Conservation (phyloP, 495 filamentous ascomycete genomes). For the Staphylotrichum tortipilum region DNA sequence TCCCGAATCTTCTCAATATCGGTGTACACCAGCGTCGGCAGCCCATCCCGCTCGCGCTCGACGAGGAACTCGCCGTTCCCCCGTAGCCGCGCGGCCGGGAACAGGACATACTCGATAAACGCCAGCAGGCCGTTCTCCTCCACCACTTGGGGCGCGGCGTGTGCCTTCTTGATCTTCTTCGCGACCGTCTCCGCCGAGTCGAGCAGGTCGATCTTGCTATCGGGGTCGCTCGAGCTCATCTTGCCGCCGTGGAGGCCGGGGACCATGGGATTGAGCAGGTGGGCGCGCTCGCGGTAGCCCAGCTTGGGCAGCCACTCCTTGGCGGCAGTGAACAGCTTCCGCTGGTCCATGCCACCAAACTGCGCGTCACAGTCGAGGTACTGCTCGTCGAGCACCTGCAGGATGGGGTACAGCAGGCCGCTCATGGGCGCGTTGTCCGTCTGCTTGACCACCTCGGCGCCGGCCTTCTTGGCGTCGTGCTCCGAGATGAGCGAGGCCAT, state of each 20-base stretch:
- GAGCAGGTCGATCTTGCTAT: conserved; percentile 86
- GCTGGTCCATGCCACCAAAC: conserved; percentile 73
- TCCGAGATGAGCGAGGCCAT: conserved; percentile 44
- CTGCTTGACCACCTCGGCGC: conserved; percentile 92
- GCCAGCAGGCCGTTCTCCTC: conserved; percentile 80
- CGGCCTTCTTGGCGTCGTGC: conserved; percentile 74
- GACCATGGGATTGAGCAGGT: conserved; percentile 88
- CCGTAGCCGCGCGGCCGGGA: conserved; percentile 56
- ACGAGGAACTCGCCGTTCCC: conserved; percentile 48
- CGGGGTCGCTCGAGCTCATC: conserved; percentile 55
- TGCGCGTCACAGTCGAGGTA: conserved; percentile 79
- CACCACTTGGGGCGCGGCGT: conserved; percentile 61
- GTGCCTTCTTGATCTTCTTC: conserved; percentile 78
- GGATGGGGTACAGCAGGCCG: conserved; percentile 78
- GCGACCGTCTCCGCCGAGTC: conserved; percentile 61
- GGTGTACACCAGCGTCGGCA: conserved; percentile 69
- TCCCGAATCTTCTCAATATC: conserved; percentile 60
- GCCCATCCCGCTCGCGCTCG: conserved; percentile 50
- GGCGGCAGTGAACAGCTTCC: conserved; percentile 81
- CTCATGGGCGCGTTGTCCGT: conserved; percentile 61
- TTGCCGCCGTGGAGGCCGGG: conserved; percentile 76
- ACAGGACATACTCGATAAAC: conserved; percentile 75
- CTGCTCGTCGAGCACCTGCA: conserved; percentile 89
- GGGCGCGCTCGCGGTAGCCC: conserved; percentile 67
- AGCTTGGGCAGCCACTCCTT: conserved; percentile 66